Percentiles rank a stretch among this genome's conserved stretches.
Evolutionary conservation across 129 eudicot species (phyloP).

Genomic region (Smallanthus sonchifolius): DNA sequence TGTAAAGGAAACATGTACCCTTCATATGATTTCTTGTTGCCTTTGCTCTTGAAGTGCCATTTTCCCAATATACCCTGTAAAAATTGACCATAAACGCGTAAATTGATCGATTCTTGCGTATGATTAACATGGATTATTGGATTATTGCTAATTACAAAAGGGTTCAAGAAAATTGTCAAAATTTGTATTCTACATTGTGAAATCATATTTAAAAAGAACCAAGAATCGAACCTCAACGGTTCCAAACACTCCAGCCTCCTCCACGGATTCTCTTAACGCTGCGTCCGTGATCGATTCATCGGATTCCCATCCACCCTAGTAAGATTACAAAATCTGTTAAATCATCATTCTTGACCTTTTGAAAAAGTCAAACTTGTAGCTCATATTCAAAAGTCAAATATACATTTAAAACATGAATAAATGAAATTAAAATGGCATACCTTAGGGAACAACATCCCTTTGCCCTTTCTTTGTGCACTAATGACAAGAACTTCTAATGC

Average conservation of each 20-base stretch:
- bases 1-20: conserved; percentile 79
- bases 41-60: conserved; percentile 65
- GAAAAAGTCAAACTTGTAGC: conserved; percentile 19
- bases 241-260: conserved; percentile 85
- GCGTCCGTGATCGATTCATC: conserved; percentile 67
- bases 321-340: not conserved
- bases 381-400: not conserved
- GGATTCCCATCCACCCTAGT: conserved; percentile 79
- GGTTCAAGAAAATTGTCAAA: not conserved
- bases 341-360: not conserved
- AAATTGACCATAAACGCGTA: not conserved
- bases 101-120: conserved; percentile 2
- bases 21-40: conserved; percentile 34
- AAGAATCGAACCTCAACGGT: conserved; percentile 57
- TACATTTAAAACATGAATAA: not conserved
- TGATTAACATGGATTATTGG: conserved; percentile 1
- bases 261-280: conserved; percentile 62
- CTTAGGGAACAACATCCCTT: conserved; percentile 91
- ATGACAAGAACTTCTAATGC: conserved; percentile 75
- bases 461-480: conserved; percentile 70
- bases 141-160: not conserved
- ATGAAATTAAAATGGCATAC: conserved; percentile 21
- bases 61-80: conserved; percentile 48
- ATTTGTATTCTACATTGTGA: not conserved
- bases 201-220: not conserved